Evolutionary conservation across 163 green algal genomes (phyloP).

Genomic region (Chloroidium sp.): DNA sequence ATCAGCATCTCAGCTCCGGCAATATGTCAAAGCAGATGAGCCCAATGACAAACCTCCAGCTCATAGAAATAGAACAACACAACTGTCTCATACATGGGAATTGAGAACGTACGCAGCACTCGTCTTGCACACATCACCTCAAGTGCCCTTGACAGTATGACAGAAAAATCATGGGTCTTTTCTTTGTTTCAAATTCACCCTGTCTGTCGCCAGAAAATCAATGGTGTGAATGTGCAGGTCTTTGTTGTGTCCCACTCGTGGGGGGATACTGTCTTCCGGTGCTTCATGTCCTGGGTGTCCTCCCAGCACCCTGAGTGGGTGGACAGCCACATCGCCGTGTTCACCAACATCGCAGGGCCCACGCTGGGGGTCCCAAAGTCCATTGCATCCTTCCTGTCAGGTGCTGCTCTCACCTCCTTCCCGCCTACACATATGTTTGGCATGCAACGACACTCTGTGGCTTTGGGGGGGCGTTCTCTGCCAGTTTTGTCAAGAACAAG

Average conservation of each 20-base stretch:
- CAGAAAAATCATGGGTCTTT: neutral
- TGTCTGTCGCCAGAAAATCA: neutral
- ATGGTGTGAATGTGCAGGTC: constrained; percentile 21
- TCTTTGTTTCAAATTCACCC: neutral
- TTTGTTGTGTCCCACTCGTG: constrained; percentile 62
- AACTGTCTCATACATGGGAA: no score
- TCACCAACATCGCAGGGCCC: constrained; percentile 67
- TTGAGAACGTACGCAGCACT: no score
- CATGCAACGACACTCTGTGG: no score
- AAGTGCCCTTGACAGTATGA: no score
- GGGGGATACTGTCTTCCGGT: constrained; percentile 48
- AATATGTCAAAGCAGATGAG: no score
- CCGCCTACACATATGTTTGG: no score
- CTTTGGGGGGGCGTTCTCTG: no score
- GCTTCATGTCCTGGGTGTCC: constrained; percentile 72
- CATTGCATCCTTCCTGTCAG: constrained; percentile 60
- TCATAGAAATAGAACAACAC: no score
- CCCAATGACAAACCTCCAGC: no score
- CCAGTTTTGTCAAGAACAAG: no score
- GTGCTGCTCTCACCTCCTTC: constrained; percentile 1
- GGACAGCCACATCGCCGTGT: constrained; percentile 50
- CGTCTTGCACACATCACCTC: no score
- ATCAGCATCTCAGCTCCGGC: no score
- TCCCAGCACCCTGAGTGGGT: constrained; percentile 46
- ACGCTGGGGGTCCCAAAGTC: constrained; percentile 74